These are phyloP conservation scores for Fusarium subglutinans DNA, from an alignment of 2,329 filamentous ascomycete species.

Conservation along the genomic window DNA sequence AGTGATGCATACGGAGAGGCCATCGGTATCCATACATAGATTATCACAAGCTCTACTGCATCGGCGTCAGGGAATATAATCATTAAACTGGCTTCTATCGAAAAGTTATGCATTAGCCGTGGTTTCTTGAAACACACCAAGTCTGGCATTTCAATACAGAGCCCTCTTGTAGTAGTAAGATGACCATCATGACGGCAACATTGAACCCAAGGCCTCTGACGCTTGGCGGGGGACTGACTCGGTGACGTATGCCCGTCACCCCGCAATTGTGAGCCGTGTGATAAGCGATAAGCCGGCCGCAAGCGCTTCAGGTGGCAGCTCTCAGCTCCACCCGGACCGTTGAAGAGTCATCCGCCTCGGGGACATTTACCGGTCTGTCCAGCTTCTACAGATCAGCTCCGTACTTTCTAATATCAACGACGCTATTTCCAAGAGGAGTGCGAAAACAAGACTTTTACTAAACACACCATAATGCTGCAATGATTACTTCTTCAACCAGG, in stretches of 20 bases:
- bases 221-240: constrained; percentile 18
- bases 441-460: background rate
- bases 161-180: background rate
- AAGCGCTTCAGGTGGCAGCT: constrained; percentile 19
- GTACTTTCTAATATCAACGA: background rate
- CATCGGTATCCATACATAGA: constrained; percentile 11
- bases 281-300: constrained; percentile 35
- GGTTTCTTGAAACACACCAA: background rate
- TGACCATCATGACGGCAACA: background rate
- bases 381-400: background rate
- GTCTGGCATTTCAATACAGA: background rate
- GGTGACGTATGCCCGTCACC: constrained; percentile 34
- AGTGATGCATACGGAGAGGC: background rate
- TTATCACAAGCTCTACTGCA: constrained; percentile 18
- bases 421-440: background rate
- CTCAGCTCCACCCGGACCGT: constrained; percentile 13
- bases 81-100: background rate
- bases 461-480: constrained; percentile 29
- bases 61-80: constrained; percentile 18
- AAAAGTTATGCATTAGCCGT: background rate
- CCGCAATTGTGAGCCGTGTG: constrained; percentile 16
- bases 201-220: background rate
- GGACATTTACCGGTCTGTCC: background rate
- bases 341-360: constrained; percentile 27
- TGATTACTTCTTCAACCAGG: constrained; percentile 36